These are phyloP conservation scores for Pythium vanterpoolii DNA, from an alignment of 352 stramenopile species.

Conservation along the genomic window DNA sequence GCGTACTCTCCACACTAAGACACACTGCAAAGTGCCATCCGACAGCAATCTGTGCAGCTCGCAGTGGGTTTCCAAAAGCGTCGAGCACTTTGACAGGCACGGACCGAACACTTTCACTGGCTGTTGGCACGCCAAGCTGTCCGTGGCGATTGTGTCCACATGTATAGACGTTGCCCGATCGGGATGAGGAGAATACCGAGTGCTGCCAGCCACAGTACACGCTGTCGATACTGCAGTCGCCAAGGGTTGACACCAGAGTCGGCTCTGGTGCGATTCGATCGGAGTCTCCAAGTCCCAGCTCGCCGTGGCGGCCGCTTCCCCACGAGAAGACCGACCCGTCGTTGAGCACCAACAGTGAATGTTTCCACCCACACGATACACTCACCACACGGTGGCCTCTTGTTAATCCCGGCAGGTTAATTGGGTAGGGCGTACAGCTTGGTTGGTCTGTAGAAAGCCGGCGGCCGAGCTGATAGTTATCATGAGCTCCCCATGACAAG, in stretches of 20 bases:
- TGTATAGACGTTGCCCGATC: constrained; percentile 35
- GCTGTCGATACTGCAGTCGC: constrained; percentile 12
- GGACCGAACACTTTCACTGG: constrained; percentile 1
- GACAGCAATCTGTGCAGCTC: constrained; percentile 38
- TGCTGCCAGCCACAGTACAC: constrained; percentile 83
- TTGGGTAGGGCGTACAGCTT: not conserved
- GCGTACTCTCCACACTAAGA: constrained; percentile 24
- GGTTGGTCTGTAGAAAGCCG: not conserved
- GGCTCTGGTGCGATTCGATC: constrained; percentile 27
- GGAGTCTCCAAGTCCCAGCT: constrained; percentile 54
- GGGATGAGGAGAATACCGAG: constrained; percentile 48
- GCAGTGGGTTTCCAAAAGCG: constrained; percentile 14
- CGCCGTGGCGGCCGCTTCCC: constrained; percentile 66
- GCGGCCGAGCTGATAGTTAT: constrained; percentile 44
- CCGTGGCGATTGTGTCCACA: constrained; percentile 79
- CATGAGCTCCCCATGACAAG: constrained; percentile 50
- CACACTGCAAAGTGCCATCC: constrained; percentile 81
- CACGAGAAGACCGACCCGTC: constrained; percentile 57
- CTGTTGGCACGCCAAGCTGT: constrained; percentile 44
- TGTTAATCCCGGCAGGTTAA: constrained; percentile 15
- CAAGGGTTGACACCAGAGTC: constrained; percentile 25
- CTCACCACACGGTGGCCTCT: constrained; percentile 36
- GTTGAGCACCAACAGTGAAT: constrained; percentile 55
- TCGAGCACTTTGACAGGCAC: constrained; percentile 1
- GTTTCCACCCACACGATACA: constrained; percentile 80